Evolutionary conservation across 768 basidiomycete species (phyloP).

Genomic region (Tulasnella sp.): DNA sequence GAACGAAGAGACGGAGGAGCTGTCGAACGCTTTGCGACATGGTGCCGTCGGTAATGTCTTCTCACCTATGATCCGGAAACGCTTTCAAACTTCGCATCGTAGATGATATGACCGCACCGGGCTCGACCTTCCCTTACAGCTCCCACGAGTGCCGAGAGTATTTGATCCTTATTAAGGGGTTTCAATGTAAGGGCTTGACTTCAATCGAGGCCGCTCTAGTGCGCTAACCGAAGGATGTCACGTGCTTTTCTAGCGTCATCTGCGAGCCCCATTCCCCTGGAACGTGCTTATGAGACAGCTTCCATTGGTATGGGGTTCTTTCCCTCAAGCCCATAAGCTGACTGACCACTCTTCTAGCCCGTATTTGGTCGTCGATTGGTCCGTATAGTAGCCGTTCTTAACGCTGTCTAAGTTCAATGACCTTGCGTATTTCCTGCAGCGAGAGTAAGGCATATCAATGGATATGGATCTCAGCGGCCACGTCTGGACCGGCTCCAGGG

Average conservation of each 20-base stretch:
- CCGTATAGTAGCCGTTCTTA: neutral
- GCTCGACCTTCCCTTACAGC: conserved; percentile 5
- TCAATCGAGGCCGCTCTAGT: neutral
- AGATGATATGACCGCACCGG: conserved; percentile 9
- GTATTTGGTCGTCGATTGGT: neutral
- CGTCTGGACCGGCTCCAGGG: conserved; percentile 3
- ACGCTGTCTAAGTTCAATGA: neutral
- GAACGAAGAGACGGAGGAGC: neutral
- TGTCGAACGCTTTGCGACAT: neutral
- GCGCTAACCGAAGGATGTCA: no score
- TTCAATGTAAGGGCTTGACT: neutral
- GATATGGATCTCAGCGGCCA: neutral
- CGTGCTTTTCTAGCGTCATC: neutral
- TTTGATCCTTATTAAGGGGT: neutral
- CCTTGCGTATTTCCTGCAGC: neutral
- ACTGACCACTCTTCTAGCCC: neutral
- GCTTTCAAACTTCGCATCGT: neutral
- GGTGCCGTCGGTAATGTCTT: conserved; percentile 1
- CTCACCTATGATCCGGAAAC: neutral
- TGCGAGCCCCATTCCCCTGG: neutral
- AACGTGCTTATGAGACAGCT: neutral
- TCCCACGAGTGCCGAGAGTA: neutral
- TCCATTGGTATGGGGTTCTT: neutral
- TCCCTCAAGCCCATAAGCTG: neutral
- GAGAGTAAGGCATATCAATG: conserved; percentile 2